Evolutionary conservation across 1,284 basidiomycete species (phyloP).

Genomic region (Sphaerobolus stellatus): DNA sequence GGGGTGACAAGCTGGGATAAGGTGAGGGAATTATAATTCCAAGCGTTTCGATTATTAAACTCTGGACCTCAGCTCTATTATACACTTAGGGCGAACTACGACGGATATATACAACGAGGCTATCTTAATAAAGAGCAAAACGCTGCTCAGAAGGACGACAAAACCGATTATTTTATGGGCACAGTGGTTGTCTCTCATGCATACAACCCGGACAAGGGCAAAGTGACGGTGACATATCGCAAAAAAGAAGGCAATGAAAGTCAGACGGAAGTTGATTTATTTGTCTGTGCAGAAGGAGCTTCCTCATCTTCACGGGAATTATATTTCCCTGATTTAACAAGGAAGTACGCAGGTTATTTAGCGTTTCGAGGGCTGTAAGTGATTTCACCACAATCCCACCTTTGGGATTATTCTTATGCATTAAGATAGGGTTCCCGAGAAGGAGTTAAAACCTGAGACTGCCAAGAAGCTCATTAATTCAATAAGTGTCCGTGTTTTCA

Average conservation of each 20-base stretch:
- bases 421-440: constrained; percentile 5
- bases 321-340: constrained; percentile 6
- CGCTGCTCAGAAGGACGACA: background rate
- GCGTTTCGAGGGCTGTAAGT: constrained; percentile 12
- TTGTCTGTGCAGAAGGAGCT: constrained; percentile 10
- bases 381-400: background rate
- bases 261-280: constrained; percentile 5
- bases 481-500: constrained; percentile 1
- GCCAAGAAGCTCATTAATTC: constrained; percentile 4
- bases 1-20: constrained; percentile 13
- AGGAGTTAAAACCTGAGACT: constrained; percentile 1
- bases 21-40: background rate
- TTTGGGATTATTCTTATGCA: background rate
- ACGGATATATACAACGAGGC: constrained; percentile 6
- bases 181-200: constrained; percentile 9
- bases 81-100: constrained; percentile 10
- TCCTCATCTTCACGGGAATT: constrained; percentile 12
- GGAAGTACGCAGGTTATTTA: constrained; percentile 10
- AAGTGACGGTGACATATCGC: constrained; percentile 1
- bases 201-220: constrained; percentile 2
- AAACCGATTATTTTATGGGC: constrained; percentile 7
- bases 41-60: too few species aligned
- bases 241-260: background rate
- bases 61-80: constrained; percentile 14
- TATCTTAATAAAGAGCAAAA: background rate